Evolutionary conservation across 192 early-diverging fungal species (phyloP), one percentile per base, ranked within the genome.

Genomic region (Podila clonocystis): DNA sequence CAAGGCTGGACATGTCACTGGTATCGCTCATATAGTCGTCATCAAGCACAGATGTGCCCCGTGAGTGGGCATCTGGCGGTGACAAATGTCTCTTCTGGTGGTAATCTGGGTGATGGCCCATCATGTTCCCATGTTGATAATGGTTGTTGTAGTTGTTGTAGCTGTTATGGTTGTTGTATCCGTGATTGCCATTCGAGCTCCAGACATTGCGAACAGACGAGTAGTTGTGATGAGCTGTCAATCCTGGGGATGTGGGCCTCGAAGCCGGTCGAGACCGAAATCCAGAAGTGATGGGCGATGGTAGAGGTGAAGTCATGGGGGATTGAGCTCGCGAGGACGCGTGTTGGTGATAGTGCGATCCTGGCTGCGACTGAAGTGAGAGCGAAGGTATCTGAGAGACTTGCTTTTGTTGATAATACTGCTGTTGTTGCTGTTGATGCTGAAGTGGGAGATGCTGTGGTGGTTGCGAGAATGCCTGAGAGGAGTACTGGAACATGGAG

Each of bases 231-330:
- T 31, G 33, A 36, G 71, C 62, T 1, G 62, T 22, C 62, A 80
- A 12, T n/a, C 77, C 63, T 30, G 77, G 77, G 13, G 77, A 80
- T 3, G 77, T 73, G 45, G 77, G 30, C 65, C 77, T 68, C 77
- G 77, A 80, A 80, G 70, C 77, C 77, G 77, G 77, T 69, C 77
- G 77, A 73, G 77, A 80, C 19, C 66, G 65, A 50, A 80, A 80
- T 36, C 77, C 77, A 50, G 77, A 68, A 38, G 71, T 80, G 67
- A 80, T 67, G 38, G 77, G 77, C 49, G 77, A 80, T 15, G 77
- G 77, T 28, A 80, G 57, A 36, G 77, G 77, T n/a, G 77, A 80
- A 4, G 55, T 62, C 33, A 80, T 72, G 13, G 77, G 77, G 2
- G 77, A 80, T 2, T 69, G 13, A 2, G 70, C 75, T 38, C 75